phyloP scores from a whole-genome alignment of 2,329 filamentous ascomycete genomes.

The Fusarium sp. region DNA sequence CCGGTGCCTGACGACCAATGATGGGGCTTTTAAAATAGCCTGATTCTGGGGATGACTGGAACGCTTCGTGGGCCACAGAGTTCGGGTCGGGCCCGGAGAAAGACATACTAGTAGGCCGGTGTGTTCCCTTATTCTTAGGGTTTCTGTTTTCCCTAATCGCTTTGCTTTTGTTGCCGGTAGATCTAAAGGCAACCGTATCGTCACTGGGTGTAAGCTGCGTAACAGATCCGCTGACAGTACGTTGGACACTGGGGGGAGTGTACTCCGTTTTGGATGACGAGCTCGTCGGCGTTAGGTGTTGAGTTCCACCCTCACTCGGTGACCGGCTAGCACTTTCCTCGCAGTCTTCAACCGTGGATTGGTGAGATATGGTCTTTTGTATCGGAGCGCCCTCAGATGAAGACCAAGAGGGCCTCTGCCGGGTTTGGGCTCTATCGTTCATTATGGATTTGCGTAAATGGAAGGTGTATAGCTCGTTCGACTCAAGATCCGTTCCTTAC shows the following conservation, averaged over 20 bases:
- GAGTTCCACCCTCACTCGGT: conserved; percentile 11
- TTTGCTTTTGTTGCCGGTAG: conserved; percentile 15
- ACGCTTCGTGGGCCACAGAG: conserved; percentile 17
- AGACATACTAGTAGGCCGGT: conserved; percentile 24
- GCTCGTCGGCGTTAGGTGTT: conserved; percentile 29
- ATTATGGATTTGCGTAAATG: conserved; percentile 3
- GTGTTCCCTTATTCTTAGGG: conserved; percentile 24
- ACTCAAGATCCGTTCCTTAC: neutral
- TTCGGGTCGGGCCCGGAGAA: conserved; percentile 29
- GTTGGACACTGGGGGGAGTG: conserved; percentile 15
- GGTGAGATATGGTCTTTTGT: neutral
- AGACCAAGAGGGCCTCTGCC: conserved; percentile 17
- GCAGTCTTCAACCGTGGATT: conserved; percentile 18
- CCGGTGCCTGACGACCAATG: conserved; percentile 9
- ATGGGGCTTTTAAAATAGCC: conserved; percentile 29
- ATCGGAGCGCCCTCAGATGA: conserved; percentile 10
- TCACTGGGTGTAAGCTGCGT: conserved; percentile 33
- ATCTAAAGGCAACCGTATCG: conserved; percentile 9
- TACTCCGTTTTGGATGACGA: conserved; percentile 29
- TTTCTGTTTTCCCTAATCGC: conserved; percentile 18
- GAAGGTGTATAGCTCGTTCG: neutral
- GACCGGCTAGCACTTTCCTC: conserved; percentile 18
- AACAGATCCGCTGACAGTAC: conserved; percentile 34
- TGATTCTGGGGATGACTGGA: conserved; percentile 27
- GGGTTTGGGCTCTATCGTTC: conserved; percentile 9